Base-by-base conservation (phyloP, 805 yeast genomes). In the Saccharomycopsis babjevae region DNA sequence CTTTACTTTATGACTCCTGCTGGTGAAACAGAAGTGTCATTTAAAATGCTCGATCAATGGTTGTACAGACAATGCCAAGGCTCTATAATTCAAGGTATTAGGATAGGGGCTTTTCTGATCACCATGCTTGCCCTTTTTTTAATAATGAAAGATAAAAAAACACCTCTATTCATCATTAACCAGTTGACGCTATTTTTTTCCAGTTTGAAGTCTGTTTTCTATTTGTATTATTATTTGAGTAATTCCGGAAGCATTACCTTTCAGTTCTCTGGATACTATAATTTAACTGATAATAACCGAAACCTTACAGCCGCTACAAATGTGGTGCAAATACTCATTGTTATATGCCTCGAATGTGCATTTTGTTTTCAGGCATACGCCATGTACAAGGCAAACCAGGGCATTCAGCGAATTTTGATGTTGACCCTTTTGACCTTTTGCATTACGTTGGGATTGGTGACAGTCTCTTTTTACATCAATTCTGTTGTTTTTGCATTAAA, bases 141-240 rank as follows among this genome's bases (percentile, higher is more conserved):
- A 52, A 76, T 79, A 67, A 69, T 84, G 61, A 79, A 78, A 59
- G 81, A 79, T 62, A 82, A 78, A 66, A 78, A 72, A 25, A 82
- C 92, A 0, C 88, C 91, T 7, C 81, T 90, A 34, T 93, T 89
- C 70, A 70, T 84, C n/a, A 28, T 30, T 38, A 91, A 92, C 71
- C 84, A 84, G 69, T 57, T 77, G 1, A 81, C 88, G 39, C 74
- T 93, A 58, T 57, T 81, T 1, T 69, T 83, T 4, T 72, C 85
- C 59, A 70, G 85, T 4, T 61, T 90, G 16, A 86, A 88, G 59
- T 81, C 91, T 0, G 78, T 81, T 1, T 72, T 91, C 5, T 84
- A 79, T 71, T 67, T 87, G 34, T 77, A 73, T 13, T 83, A 84
- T 65, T 69, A 84, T 20, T 67, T 78, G 39, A 82, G 87, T 11